Evolutionary conservation across 1,284 basidiomycete genomes (phyloP), one percentile per base, ranked within the genome.

Genomic region (Cryptococcus sp.): DNA sequence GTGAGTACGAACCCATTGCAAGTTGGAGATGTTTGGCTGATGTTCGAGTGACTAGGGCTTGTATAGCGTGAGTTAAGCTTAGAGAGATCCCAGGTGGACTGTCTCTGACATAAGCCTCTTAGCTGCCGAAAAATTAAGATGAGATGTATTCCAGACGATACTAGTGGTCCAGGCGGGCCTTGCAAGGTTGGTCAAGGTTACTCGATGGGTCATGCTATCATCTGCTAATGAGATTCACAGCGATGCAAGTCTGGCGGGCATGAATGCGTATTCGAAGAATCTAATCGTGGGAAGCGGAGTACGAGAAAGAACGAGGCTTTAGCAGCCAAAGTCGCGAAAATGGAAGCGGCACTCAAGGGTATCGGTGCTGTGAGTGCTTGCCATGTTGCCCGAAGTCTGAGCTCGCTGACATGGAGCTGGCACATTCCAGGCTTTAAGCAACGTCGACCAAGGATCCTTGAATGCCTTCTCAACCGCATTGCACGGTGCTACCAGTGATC

Each of bases 251-350:
- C 87, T 0, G 89, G 91, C 11, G 88, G 88, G 55, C 91, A 93
- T 71, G 90, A 93, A 65, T 97, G 93, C 71, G 85, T 95, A 47
- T 97, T 97, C 66, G 92, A 96, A 78, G 93, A 95, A 75, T 92
- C 90, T 5, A 93, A 95, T 75, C 85, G 93, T 50, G 93, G 94
- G 42, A 94, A 93, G 75, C 85, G 91, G n/a, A 87, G 89, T 48
- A 86, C 88, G 65, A 91, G 93, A 88, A 80, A 78, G 64, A 90
- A 92, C 68, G 92, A 94, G 73, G 83, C 91, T 16, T 82, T 94
- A 48, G 89, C 91, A 11, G 86, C 88, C 57, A 93, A 90, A n/a
- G 80, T 96, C 55, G 85, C 86, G 57, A 93, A 93, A 76, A 93
- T 97, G 90, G 93, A 97, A 76, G 84, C 86, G 40, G 94, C 93